phyloP scores from a whole-genome alignment of 1,139 yeast genomes.

The Yamadazyma atmosphaerica region DNA sequence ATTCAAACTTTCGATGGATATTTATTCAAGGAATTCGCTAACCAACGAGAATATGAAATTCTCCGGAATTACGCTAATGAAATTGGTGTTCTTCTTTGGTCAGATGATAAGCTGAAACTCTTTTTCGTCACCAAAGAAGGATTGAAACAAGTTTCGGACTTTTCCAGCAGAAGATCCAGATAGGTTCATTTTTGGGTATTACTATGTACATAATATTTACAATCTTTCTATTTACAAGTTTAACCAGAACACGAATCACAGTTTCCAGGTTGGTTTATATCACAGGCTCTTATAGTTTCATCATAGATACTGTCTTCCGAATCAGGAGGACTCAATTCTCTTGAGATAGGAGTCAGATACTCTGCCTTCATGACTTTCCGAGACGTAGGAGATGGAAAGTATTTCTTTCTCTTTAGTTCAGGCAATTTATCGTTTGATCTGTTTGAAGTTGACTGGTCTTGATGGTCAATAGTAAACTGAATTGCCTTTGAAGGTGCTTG shows the following conservation, averaged over 20 bases:
- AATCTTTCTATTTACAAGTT: slow-evolving; percentile 10
- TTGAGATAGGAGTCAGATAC: slow-evolving; percentile 10
- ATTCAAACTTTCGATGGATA: slow-evolving; percentile 88
- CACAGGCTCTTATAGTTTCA: slow-evolving; percentile 40
- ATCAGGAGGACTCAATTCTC: slow-evolving; percentile 3
- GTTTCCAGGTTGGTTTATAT: slow-evolving; percentile 30
- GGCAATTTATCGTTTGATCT: slow-evolving; percentile 3
- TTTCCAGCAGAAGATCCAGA: slow-evolving; percentile 61
- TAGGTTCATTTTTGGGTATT: slow-evolving; percentile 2
- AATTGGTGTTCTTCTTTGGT: slow-evolving; percentile 88
- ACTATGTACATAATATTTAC: slow-evolving; percentile 1
- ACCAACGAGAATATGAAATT: slow-evolving; percentile 72
- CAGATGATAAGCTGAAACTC: slow-evolving; percentile 66
- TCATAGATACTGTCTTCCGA: slow-evolving; percentile 28
- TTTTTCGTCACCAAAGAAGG: slow-evolving; percentile 85
- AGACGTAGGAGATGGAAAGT: slow-evolving; percentile 11
- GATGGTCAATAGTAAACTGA: slow-evolving; percentile 76
- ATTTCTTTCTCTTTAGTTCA: slow-evolving; percentile 22
- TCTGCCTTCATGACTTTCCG: slow-evolving; percentile 2
- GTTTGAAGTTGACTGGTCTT: background rate
- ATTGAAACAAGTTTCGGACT: slow-evolving; percentile 83
- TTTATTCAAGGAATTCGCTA: slow-evolving; percentile 80
- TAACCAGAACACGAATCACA: slow-evolving; percentile 53
- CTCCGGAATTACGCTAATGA: slow-evolving; percentile 81
- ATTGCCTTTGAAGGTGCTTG: slow-evolving; percentile 95